Evolutionary conservation across 73 alveolate species (phyloP).

Genomic region (Tetrahymena elliotti): DNA sequence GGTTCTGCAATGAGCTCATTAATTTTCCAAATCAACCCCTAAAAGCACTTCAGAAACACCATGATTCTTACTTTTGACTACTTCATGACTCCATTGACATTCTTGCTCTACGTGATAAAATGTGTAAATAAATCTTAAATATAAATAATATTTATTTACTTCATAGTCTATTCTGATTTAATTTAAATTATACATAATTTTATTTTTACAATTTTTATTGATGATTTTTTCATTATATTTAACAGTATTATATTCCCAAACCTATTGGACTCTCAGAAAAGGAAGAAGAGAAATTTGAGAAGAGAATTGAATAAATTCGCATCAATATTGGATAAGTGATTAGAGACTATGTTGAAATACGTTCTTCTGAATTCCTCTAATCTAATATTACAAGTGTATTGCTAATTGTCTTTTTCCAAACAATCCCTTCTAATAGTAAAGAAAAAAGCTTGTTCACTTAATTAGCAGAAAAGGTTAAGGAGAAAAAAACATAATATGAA

Average conservation of each 20-base stretch:
- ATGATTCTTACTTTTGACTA: neutral
- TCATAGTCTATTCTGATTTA: too few species aligned
- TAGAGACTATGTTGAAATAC: neutral
- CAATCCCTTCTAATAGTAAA: neutral
- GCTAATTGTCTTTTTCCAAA: neutral
- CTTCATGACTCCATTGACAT: neutral
- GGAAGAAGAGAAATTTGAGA: neutral
- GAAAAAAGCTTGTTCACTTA: neutral
- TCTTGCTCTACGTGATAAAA: neutral
- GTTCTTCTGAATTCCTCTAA: neutral
- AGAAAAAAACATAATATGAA: neutral
- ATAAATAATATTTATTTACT: too few species aligned
- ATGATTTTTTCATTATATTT: neutral
- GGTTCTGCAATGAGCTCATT: neutral
- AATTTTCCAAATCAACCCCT: neutral
- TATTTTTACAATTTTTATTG: too few species aligned
- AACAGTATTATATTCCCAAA: neutral
- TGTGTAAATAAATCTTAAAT: neutral
- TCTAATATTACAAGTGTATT: neutral
- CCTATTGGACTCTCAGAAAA: neutral
- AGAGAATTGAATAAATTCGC: neutral
- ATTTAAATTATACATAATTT: neutral
- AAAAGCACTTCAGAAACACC: neutral
- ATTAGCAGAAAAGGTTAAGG: neutral
- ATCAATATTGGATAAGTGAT: neutral